These are phyloP conservation scores for Diaporthe citriasiana DNA, from an alignment of 2,329 filamentous ascomycete genomes.

Conservation along the genomic window DNA sequence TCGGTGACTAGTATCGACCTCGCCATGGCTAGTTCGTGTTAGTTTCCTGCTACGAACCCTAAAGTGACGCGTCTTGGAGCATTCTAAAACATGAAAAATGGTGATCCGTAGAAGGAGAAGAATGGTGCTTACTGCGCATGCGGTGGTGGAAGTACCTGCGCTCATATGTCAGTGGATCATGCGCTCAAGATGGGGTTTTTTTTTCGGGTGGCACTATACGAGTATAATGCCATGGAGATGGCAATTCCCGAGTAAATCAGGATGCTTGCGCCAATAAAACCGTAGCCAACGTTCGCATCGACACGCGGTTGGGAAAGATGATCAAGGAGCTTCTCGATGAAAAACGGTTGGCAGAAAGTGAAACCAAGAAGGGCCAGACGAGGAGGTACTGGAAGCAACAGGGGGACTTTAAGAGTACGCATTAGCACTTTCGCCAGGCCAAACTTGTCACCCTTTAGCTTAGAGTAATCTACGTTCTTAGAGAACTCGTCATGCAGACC, in stretches of 20 bases:
- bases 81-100: no score
- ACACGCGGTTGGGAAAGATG: slow-evolving; percentile 50
- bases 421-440: slow-evolving; percentile 50
- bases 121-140: no score
- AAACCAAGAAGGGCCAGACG: slow-evolving; percentile 56
- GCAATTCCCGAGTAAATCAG: slow-evolving; percentile 53
- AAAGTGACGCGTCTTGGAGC: no score
- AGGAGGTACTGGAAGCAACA: slow-evolving; percentile 54
- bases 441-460: slow-evolving; percentile 43
- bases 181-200: slow-evolving; percentile 40
- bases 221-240: slow-evolving; percentile 51
- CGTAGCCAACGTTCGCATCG: slow-evolving; percentile 50
- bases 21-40: no score
- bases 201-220: slow-evolving; percentile 48
- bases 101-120: no score
- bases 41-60: no score
- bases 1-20: slow-evolving; percentile 45
- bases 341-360: slow-evolving; percentile 59
- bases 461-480: slow-evolving; percentile 38
- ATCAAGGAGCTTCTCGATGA: slow-evolving; percentile 55
- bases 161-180: slow-evolving; percentile 35
- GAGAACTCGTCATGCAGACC: slow-evolving; percentile 41
- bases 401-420: slow-evolving; percentile 50
- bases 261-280: slow-evolving; percentile 51
- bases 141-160: slow-evolving; percentile 27